Percentiles rank a stretch among this genome's conserved stretches.
phyloP scores from a whole-genome alignment of 805 yeast genomes.

The Brettanomyces naardenensis region DNA sequence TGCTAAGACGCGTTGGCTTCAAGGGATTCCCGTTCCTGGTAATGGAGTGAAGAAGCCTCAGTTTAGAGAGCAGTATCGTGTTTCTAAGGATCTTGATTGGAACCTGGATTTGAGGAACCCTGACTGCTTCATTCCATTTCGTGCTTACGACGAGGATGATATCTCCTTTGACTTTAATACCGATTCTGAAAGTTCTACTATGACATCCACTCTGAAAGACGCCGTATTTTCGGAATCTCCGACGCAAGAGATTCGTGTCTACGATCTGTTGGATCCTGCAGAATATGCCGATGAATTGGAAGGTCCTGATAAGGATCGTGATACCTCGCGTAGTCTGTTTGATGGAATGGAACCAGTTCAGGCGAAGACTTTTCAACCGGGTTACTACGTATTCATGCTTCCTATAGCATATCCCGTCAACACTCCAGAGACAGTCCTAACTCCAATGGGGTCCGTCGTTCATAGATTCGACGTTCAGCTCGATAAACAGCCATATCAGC shows the following conservation, averaged over 20 bases:
- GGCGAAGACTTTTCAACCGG: constrained; percentile 37
- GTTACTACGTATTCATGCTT: constrained; percentile 59
- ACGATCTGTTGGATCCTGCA: constrained; percentile 16
- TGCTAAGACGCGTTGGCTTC: constrained; percentile 38
- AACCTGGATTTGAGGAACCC: constrained; percentile 33
- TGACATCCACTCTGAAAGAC: constrained; percentile 8
- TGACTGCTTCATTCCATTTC: constrained; percentile 29
- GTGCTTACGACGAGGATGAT: constrained; percentile 7
- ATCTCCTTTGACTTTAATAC: neutral
- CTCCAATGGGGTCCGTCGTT: constrained; percentile 40
- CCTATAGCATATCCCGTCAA: constrained; percentile 56
- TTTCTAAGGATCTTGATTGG: constrained; percentile 34
- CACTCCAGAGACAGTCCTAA: constrained; percentile 52
- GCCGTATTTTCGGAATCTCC: constrained; percentile 16
- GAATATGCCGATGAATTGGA: constrained; percentile 17
- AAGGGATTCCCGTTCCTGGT: constrained; percentile 25
- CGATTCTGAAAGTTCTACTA: constrained; percentile 6
- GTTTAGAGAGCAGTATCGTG: constrained; percentile 36
- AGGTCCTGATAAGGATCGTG: constrained; percentile 10
- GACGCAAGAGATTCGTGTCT: constrained; percentile 19
- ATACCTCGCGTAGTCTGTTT: constrained; percentile 14
- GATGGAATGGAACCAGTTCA: neutral
- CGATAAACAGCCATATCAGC: constrained; percentile 23
- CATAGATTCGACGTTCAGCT: constrained; percentile 36
- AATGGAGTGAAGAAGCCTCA: constrained; percentile 33